Evolutionary conservation across 768 basidiomycete species (phyloP).

Genomic region (Amanita subjunquillea): DNA sequence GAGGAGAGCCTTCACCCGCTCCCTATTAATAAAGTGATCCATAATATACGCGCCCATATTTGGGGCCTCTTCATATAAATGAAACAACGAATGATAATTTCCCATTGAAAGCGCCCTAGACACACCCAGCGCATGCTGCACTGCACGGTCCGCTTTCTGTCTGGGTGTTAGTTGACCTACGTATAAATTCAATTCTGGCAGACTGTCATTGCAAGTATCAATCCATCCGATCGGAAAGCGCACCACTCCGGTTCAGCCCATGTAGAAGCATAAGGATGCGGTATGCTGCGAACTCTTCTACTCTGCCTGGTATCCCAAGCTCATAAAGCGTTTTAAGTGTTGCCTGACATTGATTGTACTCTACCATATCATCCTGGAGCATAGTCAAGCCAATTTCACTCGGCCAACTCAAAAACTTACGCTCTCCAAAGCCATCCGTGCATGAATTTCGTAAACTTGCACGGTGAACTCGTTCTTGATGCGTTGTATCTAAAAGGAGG

Average conservation of each 20-base stretch:
- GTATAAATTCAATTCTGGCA: conserved; percentile 84
- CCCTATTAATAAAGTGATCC: conserved; percentile 95
- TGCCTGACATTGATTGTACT: conserved; percentile 97
- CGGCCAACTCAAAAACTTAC: conserved; percentile 31
- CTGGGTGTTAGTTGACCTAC: conserved; percentile 94
- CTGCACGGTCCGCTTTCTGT: conserved; percentile 75
- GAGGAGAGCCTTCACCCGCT: conserved; percentile 77
- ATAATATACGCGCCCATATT: conserved; percentile 99
- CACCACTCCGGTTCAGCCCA: conserved; percentile 89
- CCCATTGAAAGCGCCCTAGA: conserved; percentile 84
- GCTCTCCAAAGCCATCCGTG: conserved; percentile 89
- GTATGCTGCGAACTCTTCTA: conserved; percentile 95
- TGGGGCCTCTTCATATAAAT: conserved; percentile 71
- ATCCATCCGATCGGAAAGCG: conserved; percentile 13
- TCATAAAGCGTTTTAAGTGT: conserved; percentile 87
- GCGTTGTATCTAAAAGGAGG: conserved; percentile 71
- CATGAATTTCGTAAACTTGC: conserved; percentile 96
- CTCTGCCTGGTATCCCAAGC: conserved; percentile 84
- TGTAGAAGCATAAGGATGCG: conserved; percentile 94
- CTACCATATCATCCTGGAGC: conserved; percentile 86
- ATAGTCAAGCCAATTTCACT: conserved; percentile 5
- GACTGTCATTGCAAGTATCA: conserved; percentile 1
- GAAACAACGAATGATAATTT: conserved; percentile 92
- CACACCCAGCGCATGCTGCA: conserved; percentile 83
- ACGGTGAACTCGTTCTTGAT: conserved; percentile 99